These are phyloP conservation scores for Ustilago cynodontis DNA, from an alignment of 1,284 basidiomycete species.

Conservation along the genomic window DNA sequence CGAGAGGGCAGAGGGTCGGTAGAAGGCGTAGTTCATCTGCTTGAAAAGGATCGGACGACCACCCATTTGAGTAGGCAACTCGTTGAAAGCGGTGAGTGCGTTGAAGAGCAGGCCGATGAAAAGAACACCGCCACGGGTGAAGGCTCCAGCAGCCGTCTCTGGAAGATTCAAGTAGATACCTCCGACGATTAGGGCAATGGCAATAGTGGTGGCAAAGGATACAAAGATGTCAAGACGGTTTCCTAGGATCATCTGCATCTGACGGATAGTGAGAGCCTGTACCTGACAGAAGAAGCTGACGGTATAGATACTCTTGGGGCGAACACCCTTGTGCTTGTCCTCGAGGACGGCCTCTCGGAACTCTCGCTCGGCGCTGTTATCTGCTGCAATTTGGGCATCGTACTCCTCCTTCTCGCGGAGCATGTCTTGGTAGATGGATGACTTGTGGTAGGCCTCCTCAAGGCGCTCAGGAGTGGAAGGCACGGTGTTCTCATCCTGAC, in stretches of 20 bases:
- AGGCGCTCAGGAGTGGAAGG: conserved; percentile 51
- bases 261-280: conserved; percentile 77
- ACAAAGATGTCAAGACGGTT: conserved; percentile 82
- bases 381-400: conserved; percentile 37
- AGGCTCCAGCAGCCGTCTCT: conserved; percentile 74
- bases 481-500: conserved; percentile 34
- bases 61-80: conserved; percentile 59
- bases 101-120: conserved; percentile 74
- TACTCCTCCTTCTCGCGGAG: conserved; percentile 68
- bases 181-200: conserved; percentile 82
- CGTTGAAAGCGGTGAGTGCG: conserved; percentile 71
- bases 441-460: conserved; percentile 45
- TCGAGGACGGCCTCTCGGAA: conserved; percentile 44
- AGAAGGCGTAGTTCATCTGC: conserved; percentile 64
- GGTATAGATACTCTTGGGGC: conserved; percentile 39
- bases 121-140: conserved; percentile 85
- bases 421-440: conserved; percentile 37
- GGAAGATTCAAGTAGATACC: conserved; percentile 79
- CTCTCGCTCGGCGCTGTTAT: conserved; percentile 34
- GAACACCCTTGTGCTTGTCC: conserved; percentile 47
- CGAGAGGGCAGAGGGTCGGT: conserved; percentile 62
- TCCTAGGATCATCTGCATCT: conserved; percentile 83
- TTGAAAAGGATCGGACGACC: conserved; percentile 56
- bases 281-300: conserved; percentile 51
- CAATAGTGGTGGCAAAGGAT: conserved; percentile 67